Percentiles rank a stretch among this genome's conserved stretches.
Conservation (phyloP, 352 stramenopile genomes). For the Phytophthora gonapodyides region DNA sequence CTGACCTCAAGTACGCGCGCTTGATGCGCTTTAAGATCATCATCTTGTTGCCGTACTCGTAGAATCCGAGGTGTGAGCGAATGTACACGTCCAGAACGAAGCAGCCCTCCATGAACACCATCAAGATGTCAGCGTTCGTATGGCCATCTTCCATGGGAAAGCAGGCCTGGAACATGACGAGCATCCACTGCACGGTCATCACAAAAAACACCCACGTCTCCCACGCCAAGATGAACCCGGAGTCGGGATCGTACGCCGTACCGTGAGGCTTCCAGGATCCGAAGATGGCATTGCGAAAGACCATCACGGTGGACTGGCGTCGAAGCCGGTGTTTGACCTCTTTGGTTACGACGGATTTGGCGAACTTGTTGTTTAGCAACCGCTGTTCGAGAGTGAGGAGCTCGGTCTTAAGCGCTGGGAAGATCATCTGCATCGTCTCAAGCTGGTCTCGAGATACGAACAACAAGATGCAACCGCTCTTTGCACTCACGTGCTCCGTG, state of each 20-base stretch:
- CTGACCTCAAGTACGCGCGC: conserved; percentile 45
- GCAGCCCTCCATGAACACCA: conserved; percentile 39
- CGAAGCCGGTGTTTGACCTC: conserved; percentile 12
- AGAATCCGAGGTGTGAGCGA: conserved; percentile 52
- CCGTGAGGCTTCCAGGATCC: conserved; percentile 15
- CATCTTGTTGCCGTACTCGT: conserved; percentile 74
- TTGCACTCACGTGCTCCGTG: conserved; percentile 48
- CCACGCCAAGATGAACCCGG: conserved; percentile 47
- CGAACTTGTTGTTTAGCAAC: conserved; percentile 46
- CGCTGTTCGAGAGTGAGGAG: conserved; percentile 50
- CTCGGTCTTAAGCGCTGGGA: conserved; percentile 50
- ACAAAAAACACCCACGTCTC: conserved; percentile 60
- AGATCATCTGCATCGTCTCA: conserved; percentile 48
- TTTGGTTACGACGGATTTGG: conserved; percentile 36
- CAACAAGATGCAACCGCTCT: conserved; percentile 54
- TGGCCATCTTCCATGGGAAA: conserved; percentile 24
- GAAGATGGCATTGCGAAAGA: conserved; percentile 25
- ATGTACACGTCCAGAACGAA: conserved; percentile 65
- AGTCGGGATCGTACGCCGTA: conserved; percentile 46
- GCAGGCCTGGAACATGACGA: conserved; percentile 55
- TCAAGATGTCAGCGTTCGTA: conserved; percentile 20
- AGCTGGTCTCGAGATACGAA: conserved; percentile 54
- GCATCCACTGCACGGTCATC: conserved; percentile 55
- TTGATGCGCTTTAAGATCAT: conserved; percentile 43
- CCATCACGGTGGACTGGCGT: conserved; percentile 23